These are phyloP conservation scores for Elongisporangium undulatum DNA, from an alignment of 352 stramenopile species.

Conservation along the genomic window DNA sequence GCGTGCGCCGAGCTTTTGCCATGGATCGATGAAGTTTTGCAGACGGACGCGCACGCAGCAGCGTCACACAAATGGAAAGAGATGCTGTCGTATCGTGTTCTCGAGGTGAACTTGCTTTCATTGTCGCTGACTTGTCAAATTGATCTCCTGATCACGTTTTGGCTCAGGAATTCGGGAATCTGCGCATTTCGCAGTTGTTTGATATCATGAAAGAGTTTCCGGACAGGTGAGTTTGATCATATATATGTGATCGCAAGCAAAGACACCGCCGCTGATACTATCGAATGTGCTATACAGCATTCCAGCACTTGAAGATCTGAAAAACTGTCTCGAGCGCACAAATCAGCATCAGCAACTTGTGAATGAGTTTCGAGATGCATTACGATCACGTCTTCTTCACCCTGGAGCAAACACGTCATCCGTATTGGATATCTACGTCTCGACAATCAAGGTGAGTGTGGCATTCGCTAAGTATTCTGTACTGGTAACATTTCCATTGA, in stretches of 20 bases:
- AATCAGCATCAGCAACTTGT: slow-evolving; percentile 84
- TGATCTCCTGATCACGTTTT: background rate
- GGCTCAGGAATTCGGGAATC: slow-evolving; percentile 50
- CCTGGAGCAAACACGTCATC: slow-evolving; percentile 93
- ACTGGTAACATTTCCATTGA: too few species aligned
- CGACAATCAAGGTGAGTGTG: slow-evolving; percentile 88
- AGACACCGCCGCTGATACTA: background rate
- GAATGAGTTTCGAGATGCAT: slow-evolving; percentile 60
- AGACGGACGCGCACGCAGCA: slow-evolving; percentile 3
- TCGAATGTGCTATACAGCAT: slow-evolving; percentile 19
- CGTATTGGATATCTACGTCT: slow-evolving; percentile 98
- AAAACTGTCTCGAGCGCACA: slow-evolving; percentile 75
- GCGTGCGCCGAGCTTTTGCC: slow-evolving; percentile 44
- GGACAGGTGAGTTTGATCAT: slow-evolving; percentile 58
- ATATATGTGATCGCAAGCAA: background rate
- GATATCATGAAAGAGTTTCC: slow-evolving; percentile 97
- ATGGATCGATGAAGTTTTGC: slow-evolving; percentile 54
- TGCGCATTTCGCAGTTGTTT: slow-evolving; percentile 93
- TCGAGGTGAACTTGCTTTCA: slow-evolving; percentile 9
- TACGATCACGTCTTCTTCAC: slow-evolving; percentile 91
- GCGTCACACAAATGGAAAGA: slow-evolving; percentile 30
- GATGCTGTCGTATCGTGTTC: slow-evolving; percentile 43
- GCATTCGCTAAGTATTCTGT: background rate
- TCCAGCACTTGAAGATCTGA: slow-evolving; percentile 64
- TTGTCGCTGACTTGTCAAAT: background rate